phyloP scores from a whole-genome alignment of 257 asterid genomes.

The Nicotiana noctiflora region DNA sequence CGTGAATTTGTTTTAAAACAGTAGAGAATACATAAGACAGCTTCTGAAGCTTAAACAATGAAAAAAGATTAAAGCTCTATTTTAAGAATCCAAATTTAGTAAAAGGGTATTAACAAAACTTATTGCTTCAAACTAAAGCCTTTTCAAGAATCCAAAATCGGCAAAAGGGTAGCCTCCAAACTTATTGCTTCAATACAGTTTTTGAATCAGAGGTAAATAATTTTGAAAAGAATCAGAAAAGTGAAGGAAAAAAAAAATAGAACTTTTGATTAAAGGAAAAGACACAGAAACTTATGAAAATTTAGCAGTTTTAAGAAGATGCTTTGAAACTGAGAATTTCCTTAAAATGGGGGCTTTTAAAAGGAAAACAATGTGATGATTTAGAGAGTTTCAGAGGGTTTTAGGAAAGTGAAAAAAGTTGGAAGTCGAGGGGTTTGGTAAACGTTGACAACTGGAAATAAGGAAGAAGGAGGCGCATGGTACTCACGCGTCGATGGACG shows the following conservation, averaged over 20 bases:
- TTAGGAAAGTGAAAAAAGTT: neutral
- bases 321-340: neutral
- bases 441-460: neutral
- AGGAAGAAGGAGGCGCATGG: neutral
- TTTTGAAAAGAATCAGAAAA: neutral
- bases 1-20: neutral
- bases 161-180: neutral
- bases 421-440: neutral
- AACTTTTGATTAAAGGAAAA: neutral
- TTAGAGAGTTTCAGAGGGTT: neutral
- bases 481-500: neutral
- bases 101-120: neutral
- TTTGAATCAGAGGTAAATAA: neutral
- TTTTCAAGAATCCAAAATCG: neutral
- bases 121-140: neutral
- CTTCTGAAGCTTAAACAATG: neutral
- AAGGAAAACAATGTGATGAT: neutral
- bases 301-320: too few species aligned
- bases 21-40: neutral
- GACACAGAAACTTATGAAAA: neutral
- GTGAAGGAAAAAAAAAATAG: neutral
- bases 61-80: neutral
- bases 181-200: neutral
- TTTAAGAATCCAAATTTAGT: neutral
- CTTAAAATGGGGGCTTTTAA: neutral